Percentiles rank a stretch among this genome's conserved stretches.
phyloP scores from a whole-genome alignment of 805 yeast species.

The Yarrowia sp. region DNA sequence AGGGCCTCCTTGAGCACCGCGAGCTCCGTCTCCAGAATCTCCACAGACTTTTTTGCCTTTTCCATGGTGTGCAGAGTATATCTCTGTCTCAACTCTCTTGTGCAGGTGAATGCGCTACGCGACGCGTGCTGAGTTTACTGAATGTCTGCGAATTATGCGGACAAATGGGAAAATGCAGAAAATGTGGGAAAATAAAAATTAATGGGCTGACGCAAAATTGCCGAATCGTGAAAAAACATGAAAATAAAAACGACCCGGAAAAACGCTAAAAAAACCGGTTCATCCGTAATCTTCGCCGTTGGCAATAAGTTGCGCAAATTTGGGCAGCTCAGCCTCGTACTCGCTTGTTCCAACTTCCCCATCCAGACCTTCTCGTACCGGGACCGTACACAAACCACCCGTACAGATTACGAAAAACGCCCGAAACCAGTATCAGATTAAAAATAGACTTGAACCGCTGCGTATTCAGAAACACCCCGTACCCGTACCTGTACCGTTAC shows the following conservation, averaged over 20 bases:
- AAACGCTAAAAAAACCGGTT: no score
- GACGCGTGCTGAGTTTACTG: background rate
- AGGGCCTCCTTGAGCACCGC: background rate
- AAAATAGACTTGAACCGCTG: background rate
- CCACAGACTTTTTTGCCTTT: constrained; percentile 3
- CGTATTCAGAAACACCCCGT: background rate
- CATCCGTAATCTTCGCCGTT: no score
- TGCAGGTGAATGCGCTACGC: constrained; percentile 2
- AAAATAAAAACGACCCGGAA: no score
- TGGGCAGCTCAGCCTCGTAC: no score
- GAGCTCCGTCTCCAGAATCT: background rate
- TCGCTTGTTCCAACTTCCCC: no score
- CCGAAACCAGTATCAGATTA: no score
- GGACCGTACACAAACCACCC: no score
- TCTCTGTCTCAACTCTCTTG: background rate
- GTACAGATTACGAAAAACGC: no score
- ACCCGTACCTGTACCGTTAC: background rate
- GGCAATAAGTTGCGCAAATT: no score
- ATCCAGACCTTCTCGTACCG: no score
- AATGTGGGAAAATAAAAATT: background rate
- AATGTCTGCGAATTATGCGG: background rate
- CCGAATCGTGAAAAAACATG: no score
- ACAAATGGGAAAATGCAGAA: background rate
- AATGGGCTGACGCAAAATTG: no score
- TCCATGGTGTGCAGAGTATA: background rate